Evolutionary conservation across 2,329 filamentous ascomycete genomes (phyloP).

Genomic region (Pyrenophora tritici-repentis): DNA sequence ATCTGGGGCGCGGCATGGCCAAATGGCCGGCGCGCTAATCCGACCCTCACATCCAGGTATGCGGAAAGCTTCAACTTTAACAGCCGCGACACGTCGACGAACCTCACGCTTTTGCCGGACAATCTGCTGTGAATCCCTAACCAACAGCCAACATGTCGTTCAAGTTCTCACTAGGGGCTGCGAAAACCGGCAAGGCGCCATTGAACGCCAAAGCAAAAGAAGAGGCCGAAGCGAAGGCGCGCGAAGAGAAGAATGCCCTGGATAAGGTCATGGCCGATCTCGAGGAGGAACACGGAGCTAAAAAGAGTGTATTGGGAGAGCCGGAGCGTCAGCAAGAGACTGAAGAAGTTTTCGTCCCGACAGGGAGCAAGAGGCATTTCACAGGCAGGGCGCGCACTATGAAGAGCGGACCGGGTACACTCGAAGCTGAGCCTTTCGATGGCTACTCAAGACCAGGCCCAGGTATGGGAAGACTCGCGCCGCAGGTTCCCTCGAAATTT

Average conservation of each 20-base stretch:
- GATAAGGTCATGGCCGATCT: conserved; percentile 41
- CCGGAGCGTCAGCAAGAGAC: conserved; percentile 25
- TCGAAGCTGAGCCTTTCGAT: conserved; percentile 32
- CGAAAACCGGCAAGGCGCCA: conserved; percentile 33
- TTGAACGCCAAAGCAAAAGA: conserved; percentile 34
- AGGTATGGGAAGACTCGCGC: conserved; percentile 18
- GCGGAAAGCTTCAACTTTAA: conserved; percentile 12
- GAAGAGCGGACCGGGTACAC: conserved; percentile 43
- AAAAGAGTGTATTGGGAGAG: conserved; percentile 32
- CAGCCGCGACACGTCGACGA: not conserved
- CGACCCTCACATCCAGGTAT: conserved; percentile 6
- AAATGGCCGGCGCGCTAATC: conserved; percentile 20
- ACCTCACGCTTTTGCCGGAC: not conserved
- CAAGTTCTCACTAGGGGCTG: conserved; percentile 34
- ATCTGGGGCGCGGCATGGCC: not conserved
- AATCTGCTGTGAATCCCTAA: no score
- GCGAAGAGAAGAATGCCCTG: conserved; percentile 38
- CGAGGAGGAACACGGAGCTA: conserved; percentile 35
- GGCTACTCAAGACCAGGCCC: conserved; percentile 22
- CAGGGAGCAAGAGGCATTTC: conserved; percentile 38
- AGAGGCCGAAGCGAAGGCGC: conserved; percentile 39
- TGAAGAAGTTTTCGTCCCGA: conserved; percentile 36
- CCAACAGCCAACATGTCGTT: conserved; percentile 32
- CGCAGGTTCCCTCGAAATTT: conserved; percentile 23
- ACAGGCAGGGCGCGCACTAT: conserved; percentile 34